Evolutionary conservation across 1,284 basidiomycete genomes (phyloP).

Genomic region (Phylloporus gajari): DNA sequence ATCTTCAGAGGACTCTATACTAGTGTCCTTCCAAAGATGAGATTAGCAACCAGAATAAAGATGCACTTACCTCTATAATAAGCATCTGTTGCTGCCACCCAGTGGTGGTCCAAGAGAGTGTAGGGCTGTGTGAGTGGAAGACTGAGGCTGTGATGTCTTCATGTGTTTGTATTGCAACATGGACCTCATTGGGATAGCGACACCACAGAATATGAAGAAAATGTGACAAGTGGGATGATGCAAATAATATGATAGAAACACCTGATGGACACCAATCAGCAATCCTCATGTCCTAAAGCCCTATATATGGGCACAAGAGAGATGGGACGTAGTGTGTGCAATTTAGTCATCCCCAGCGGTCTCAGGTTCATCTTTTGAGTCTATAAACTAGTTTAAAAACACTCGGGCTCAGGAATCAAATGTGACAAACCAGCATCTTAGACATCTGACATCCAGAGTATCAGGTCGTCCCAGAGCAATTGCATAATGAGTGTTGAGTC

Average conservation of each 20-base stretch:
- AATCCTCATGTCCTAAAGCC: slow-evolving; percentile 20
- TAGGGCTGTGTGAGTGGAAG: too few species aligned
- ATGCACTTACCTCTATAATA: too few species aligned
- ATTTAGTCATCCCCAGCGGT: slow-evolving; percentile 67
- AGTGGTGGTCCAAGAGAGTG: too few species aligned
- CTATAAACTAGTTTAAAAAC: slow-evolving; percentile 47
- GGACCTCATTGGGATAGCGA: too few species aligned
- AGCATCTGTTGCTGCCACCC: too few species aligned
- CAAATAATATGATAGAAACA: slow-evolving; percentile 43
- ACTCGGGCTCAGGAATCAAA: too few species aligned
- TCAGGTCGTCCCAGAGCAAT: slow-evolving; percentile 97
- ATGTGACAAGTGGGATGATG: slow-evolving; percentile 48
- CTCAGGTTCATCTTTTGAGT: slow-evolving; percentile 73
- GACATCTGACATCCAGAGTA: slow-evolving; percentile 99
- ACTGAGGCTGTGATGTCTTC: too few species aligned
- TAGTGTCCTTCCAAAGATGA: too few species aligned
- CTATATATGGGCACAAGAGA: slow-evolving; percentile 12
- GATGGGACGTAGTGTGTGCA: slow-evolving; percentile 6
- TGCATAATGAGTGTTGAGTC: slow-evolving; percentile 99
- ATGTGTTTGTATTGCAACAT: too few species aligned
- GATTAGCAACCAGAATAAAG: too few species aligned
- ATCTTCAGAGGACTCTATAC: too few species aligned
- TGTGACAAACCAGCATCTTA: slow-evolving; percentile 78
- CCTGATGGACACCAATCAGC: slow-evolving; percentile 22
- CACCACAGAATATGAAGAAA: slow-evolving; percentile 42